phyloP scores from a whole-genome alignment of 2,329 filamentous ascomycete species.

The Aureobasidium lini region DNA sequence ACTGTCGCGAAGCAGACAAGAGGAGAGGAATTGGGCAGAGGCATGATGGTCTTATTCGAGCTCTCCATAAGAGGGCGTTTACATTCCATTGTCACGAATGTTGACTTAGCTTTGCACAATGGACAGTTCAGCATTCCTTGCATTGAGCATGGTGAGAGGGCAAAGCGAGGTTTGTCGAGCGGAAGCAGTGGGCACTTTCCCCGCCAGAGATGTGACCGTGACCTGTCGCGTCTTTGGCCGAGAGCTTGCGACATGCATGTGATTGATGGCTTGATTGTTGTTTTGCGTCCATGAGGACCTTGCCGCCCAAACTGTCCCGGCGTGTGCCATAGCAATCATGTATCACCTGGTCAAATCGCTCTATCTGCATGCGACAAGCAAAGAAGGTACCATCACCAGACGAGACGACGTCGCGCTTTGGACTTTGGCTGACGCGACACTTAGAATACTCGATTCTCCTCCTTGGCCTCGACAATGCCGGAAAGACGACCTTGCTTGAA shows the following conservation, averaged over 20 bases:
- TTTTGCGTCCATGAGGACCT: neutral
- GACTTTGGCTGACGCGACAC: slow-evolving; percentile 4
- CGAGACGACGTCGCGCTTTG: neutral
- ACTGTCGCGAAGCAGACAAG: neutral
- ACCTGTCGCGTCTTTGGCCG: neutral
- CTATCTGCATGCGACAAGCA: slow-evolving; percentile 91
- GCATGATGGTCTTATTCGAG: neutral
- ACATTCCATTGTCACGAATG: slow-evolving; percentile 8
- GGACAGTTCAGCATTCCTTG: slow-evolving; percentile 1
- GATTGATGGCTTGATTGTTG: neutral
- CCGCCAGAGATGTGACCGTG: neutral
- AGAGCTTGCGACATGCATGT: slow-evolving; percentile 1
- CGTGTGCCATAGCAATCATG: slow-evolving; percentile 46
- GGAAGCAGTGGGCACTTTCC: neutral
- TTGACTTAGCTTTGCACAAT: neutral
- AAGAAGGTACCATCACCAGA: slow-evolving; percentile 61
- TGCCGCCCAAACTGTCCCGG: neutral
- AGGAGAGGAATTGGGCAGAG: neutral
- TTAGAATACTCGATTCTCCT: slow-evolving; percentile 94
- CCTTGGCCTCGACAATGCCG: slow-evolving; percentile 94
- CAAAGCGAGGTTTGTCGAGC: neutral
- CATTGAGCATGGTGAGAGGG: neutral
- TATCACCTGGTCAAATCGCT: slow-evolving; percentile 94
- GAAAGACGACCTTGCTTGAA: slow-evolving; percentile 96
- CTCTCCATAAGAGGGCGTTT: neutral